Conservation (phyloP, 768 basidiomycete species). For the Cubamyces lactineus region DNA sequence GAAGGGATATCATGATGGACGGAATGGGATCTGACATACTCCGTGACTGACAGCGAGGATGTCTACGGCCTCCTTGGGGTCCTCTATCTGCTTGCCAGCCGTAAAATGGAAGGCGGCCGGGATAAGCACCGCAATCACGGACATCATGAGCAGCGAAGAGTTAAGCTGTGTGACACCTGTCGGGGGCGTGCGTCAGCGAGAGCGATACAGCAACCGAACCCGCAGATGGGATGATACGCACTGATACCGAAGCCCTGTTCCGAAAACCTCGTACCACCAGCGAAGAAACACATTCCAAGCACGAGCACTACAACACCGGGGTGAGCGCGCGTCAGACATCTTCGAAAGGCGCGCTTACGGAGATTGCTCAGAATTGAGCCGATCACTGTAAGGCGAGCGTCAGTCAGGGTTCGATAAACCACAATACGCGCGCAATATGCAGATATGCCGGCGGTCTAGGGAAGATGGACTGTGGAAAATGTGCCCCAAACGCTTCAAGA, state of each 20-base stretch:
- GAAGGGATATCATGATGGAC: no score
- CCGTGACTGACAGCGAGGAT: slow-evolving; percentile 57
- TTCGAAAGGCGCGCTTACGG: slow-evolving; percentile 33
- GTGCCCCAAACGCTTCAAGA: no score
- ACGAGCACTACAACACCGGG: slow-evolving; percentile 46
- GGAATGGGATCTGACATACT: no score
- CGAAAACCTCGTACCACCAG: slow-evolving; percentile 77
- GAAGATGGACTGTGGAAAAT: no score
- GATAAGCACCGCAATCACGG: slow-evolving; percentile 79
- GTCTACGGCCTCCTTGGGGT: slow-evolving; percentile 41
- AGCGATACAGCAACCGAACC: not conserved
- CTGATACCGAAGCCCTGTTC: slow-evolving; percentile 80
- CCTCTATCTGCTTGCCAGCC: slow-evolving; percentile 30
- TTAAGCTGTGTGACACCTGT: slow-evolving; percentile 68
- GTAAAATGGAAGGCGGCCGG: slow-evolving; percentile 81
- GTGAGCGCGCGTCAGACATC: no score
- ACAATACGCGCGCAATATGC: slow-evolving; percentile 5
- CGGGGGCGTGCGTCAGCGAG: not conserved
- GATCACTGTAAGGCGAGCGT: slow-evolving; percentile 38
- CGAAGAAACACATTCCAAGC: slow-evolving; percentile 91
- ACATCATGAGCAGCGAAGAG: slow-evolving; percentile 73
- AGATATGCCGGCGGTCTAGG: no score
- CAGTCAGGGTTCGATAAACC: not conserved
- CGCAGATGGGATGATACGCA: slow-evolving; percentile 42
- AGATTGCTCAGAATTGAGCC: slow-evolving; percentile 54